Conservation (phyloP, 495 filamentous ascomycete species). For the Pyrenula aspistea region DNA sequence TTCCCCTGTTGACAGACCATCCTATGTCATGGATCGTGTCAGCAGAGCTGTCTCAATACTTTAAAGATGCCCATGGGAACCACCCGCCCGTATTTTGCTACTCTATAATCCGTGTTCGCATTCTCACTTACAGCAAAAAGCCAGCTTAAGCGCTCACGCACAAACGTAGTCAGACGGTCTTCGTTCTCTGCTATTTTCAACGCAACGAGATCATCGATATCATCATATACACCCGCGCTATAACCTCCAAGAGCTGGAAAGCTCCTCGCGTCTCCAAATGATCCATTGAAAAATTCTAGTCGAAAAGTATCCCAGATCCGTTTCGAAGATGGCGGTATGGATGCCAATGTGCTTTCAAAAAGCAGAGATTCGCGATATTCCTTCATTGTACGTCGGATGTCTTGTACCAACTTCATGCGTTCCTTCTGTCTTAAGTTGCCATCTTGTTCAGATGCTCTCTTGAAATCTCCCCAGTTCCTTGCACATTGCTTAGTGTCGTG, state of each 20-base stretch:
- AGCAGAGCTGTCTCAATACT: too few relatives aligned
- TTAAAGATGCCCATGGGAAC: too few relatives aligned
- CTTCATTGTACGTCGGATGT: conserved; percentile 4
- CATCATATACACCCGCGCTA: conserved; percentile 1
- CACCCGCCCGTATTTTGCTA: too few relatives aligned
- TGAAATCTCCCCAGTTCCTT: neutral
- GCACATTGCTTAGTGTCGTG: neutral
- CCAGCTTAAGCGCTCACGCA: conserved; percentile 1
- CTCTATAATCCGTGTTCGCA: too few relatives aligned
- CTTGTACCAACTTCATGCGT: neutral
- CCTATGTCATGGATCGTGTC: too few relatives aligned
- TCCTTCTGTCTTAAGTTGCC: too few relatives aligned
- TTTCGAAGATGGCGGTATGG: conserved; percentile 1
- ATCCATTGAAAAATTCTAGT: neutral
- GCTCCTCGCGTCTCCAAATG: neutral
- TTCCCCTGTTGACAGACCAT: too few relatives aligned
- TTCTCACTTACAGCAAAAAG: neutral
- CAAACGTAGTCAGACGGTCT: conserved; percentile 3
- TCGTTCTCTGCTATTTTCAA: conserved; percentile 1
- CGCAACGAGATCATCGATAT: conserved; percentile 1
- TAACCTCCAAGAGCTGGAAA: conserved; percentile 2
- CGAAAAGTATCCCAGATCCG: conserved; percentile 1
- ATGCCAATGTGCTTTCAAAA: conserved; percentile 4
- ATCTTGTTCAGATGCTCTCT: too few relatives aligned
- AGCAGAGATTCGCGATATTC: conserved; percentile 9